phyloP scores from a whole-genome alignment of 768 basidiomycete species.

The Gymnopilus dilepis region DNA sequence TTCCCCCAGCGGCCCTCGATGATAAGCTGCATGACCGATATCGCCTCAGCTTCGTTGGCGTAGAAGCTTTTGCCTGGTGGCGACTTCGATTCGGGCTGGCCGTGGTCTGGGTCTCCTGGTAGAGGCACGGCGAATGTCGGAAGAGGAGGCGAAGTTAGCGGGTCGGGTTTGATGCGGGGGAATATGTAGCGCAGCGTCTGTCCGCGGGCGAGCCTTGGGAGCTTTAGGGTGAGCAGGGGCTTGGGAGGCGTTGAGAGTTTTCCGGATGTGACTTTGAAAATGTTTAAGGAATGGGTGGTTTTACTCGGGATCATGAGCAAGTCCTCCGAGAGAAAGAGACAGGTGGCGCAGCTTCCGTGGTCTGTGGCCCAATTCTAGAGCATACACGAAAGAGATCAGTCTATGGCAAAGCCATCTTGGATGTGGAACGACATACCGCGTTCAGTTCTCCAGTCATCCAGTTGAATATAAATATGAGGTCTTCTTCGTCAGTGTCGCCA shows the following conservation, averaged over 20 bases:
- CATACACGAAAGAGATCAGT: slow-evolving; percentile 8
- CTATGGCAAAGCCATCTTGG: too few species aligned
- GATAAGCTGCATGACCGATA: slow-evolving; percentile 2
- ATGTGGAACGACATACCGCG: slow-evolving; percentile 39
- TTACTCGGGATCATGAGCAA: slow-evolving; percentile 41
- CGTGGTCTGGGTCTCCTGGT: too few species aligned
- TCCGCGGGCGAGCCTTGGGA: slow-evolving; percentile 36
- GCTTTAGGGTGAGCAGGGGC: slow-evolving; percentile 31
- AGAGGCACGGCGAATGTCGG: slow-evolving; percentile 24
- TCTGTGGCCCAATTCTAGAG: slow-evolving; percentile 28
- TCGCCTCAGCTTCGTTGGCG: background rate
- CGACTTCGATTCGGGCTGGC: background rate
- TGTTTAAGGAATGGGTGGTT: slow-evolving; percentile 34
- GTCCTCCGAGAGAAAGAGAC: slow-evolving; percentile 40
- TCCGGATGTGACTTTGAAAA: slow-evolving; percentile 38
- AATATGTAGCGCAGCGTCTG: slow-evolving; percentile 31
- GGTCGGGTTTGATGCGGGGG: slow-evolving; percentile 50
- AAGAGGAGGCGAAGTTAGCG: slow-evolving; percentile 29
- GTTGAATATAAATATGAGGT: slow-evolving; percentile 46
- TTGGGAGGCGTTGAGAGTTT: slow-evolving; percentile 16
- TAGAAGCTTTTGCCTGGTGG: background rate
- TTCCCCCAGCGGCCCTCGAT: background rate
- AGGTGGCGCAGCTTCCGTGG: slow-evolving; percentile 32
- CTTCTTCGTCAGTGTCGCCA: slow-evolving; percentile 14
- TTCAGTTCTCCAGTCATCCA: slow-evolving; percentile 46